Evolutionary conservation across 2,329 filamentous ascomycete genomes (phyloP).

Genomic region (Cladorrhinum sp.): DNA sequence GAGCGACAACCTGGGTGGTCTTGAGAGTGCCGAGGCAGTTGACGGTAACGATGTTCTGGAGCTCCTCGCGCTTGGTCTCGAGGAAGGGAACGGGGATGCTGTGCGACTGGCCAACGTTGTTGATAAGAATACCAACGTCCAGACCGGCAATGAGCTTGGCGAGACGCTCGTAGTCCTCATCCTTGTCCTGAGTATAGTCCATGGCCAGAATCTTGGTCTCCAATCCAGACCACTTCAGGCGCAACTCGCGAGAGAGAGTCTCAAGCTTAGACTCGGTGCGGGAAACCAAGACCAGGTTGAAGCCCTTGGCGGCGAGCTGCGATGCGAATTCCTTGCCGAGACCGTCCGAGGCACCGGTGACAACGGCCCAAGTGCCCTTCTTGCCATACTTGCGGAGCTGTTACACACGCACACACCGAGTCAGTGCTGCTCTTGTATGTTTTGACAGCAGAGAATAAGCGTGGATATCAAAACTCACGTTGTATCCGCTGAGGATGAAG

Average conservation of each 20-base stretch:
- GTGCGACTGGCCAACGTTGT: conserved; percentile 96
- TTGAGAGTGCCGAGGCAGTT: conserved; percentile 90
- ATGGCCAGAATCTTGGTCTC: conserved; percentile 79
- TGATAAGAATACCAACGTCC: conserved; percentile 84
- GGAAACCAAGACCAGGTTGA: conserved; percentile 92
- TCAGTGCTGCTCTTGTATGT: conserved; percentile 15
- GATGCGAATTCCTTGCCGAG: conserved; percentile 94
- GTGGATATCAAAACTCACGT: conserved; percentile 40
- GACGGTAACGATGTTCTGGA: conserved; percentile 88
- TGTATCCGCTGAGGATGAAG: conserved; percentile 64
- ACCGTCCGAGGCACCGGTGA: conserved; percentile 94
- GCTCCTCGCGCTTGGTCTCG: conserved; percentile 73
- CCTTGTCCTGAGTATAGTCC: conserved; percentile 81
- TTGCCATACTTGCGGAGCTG: conserved; percentile 88
- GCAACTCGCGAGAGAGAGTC: conserved; percentile 70
- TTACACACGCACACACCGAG: conserved; percentile 8
- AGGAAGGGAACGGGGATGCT: conserved; percentile 87
- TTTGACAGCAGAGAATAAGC: conserved; percentile 27
- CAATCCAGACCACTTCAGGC: conserved; percentile 61
- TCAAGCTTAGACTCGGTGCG: conserved; percentile 92
- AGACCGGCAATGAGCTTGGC: conserved; percentile 65
- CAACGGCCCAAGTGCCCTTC: conserved; percentile 87
- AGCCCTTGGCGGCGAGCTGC: conserved; percentile 86
- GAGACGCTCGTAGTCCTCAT: conserved; percentile 75
- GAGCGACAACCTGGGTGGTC: conserved; percentile 79